A percentile compares a stretch with the other conserved stretches of the same genome.
Evolutionary conservation across 768 basidiomycete genomes (phyloP).

Genomic region (Plicaturopsis crispa): DNA sequence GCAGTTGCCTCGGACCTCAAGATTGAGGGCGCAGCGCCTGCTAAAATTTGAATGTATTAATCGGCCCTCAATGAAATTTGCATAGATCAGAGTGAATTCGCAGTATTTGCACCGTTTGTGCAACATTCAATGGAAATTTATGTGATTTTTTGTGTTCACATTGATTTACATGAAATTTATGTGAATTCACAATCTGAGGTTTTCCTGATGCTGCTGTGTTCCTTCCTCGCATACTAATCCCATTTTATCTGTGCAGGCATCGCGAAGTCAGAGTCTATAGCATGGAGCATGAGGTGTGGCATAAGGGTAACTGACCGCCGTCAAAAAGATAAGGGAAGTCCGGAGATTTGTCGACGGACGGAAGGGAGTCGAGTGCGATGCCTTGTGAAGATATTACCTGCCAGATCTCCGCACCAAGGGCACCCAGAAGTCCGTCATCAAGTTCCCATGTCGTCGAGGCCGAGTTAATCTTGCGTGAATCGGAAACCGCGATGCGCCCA

Average conservation of each 20-base stretch:
- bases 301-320: too few relatives aligned
- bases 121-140: too few relatives aligned
- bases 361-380: background rate
- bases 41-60: too few relatives aligned
- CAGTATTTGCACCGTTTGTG: too few relatives aligned
- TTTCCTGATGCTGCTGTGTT: conserved; percentile 1
- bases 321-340: conserved; percentile 5
- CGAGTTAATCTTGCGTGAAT: conserved; percentile 4
- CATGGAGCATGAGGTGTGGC: too few relatives aligned
- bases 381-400: background rate
- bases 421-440: conserved; percentile 5
- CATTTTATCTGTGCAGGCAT: background rate
- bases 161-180: too few relatives aligned
- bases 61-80: too few relatives aligned
- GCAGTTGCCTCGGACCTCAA: too few relatives aligned
- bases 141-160: too few relatives aligned
- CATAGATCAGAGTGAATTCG: too few relatives aligned
- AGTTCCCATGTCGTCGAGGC: conserved; percentile 5
- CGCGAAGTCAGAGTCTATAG: background rate
- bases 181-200: too few relatives aligned
- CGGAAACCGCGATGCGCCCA: conserved; percentile 2
- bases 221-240: conserved; percentile 5
- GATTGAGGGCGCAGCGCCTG: too few relatives aligned
- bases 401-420: conserved; percentile 5
- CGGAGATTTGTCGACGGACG: background rate